Evolutionary conservation across 2,329 filamentous ascomycete species (phyloP), one percentile per base, ranked within the genome.

Genomic region (Colletotrichum sp.): DNA sequence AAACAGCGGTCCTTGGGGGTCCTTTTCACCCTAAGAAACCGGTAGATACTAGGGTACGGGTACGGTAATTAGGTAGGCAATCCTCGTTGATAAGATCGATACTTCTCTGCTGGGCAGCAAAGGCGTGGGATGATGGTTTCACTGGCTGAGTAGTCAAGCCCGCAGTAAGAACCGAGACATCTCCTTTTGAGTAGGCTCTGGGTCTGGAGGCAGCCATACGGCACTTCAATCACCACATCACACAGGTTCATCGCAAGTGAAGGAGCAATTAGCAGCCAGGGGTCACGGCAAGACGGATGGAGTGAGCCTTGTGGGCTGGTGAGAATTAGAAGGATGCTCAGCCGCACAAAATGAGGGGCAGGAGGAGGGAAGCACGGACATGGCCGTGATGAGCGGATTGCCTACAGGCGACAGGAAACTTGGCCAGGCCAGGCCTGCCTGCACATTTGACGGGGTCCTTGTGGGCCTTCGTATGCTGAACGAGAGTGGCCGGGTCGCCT

Each of bases 251-350:
- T 52, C n/a, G n/a, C 43, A 52, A 52, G 43, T 52, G n/a, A 60
- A 26, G n/a, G 24, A 72, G 43, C 70, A 52, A 59, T 63, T 32
- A 52, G 39, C 32, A 43, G 39, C 36, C 65, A 74, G 70, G 74
- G 74, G 74, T 39, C 65, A 52, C 24, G 34, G 34, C 28, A 39
- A 48, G 64, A 52, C 65, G n/a, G 68, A 70, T 32, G 24, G 65
- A 76, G 70, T 73, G 59, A 76, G 74, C 74, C 74, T 76, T 74
- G 64, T 74, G 70, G 74, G 74, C 74, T 69, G 24, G 70, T 69
- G 55, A 65, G 66, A 71, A 71, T 55, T 74, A 48, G 55, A 39
- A 75, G 74, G 74, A 75, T 70, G 74, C 74, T 76, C 74, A 76
- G 74, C 74, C 71, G 74, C 74, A 75, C 60, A 55, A 70, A 67